Conservation (phyloP, 495 filamentous ascomycete genomes). For the Penicillium egyptiacum region DNA sequence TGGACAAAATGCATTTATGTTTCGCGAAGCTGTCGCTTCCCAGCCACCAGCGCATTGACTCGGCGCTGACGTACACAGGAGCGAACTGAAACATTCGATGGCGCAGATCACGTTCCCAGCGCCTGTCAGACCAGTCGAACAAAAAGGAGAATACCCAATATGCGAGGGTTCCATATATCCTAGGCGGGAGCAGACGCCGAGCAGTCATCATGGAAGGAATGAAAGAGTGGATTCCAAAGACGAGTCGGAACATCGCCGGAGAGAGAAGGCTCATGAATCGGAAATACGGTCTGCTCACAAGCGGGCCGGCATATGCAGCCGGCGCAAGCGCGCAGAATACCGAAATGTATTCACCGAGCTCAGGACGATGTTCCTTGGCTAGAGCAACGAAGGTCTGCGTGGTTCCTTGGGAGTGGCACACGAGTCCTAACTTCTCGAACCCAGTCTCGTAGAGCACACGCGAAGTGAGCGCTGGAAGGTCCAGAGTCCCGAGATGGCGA, state of each 20-base stretch:
- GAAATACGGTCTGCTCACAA: conserved; percentile 86
- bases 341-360: conserved; percentile 78
- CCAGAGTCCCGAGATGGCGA: conserved; percentile 86
- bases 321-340: conserved; percentile 94
- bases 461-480: conserved; percentile 84
- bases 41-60: conserved; percentile 96
- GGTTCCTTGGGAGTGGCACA: conserved; percentile 90
- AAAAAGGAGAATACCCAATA: conserved; percentile 90
- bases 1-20: conserved; percentile 87
- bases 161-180: conserved; percentile 78
- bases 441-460: conserved; percentile 80
- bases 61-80: conserved; percentile 85
- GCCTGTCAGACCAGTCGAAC: conserved; percentile 82
- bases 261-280: conserved; percentile 86
- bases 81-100: conserved; percentile 89
- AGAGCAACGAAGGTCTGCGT: conserved; percentile 88
- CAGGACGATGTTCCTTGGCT: conserved; percentile 88
- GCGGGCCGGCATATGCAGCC: conserved; percentile 84
- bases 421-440: conserved; percentile 78
- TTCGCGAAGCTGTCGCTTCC: conserved; percentile 87
- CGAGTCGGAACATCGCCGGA: conserved; percentile 69
- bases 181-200: conserved; percentile 61
- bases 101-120: conserved; percentile 82
- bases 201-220: conserved; percentile 94
- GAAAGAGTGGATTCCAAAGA: conserved; percentile 94